Evolutionary conservation across 257 asterid species (phyloP), one percentile per base, ranked within the genome.

Genomic region (Ligustrum vulgare): DNA sequence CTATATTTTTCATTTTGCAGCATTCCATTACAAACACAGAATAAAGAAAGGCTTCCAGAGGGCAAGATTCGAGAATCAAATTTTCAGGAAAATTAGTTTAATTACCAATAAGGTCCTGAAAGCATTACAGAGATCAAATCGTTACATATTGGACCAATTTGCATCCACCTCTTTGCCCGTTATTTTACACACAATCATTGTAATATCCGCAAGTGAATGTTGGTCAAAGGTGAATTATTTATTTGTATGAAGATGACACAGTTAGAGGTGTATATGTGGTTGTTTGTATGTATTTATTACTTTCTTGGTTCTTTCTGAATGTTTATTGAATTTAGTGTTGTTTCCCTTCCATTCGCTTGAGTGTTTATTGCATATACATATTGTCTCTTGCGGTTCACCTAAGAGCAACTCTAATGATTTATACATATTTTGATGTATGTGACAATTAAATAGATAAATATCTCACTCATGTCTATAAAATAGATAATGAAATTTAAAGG

Each of bases 31-130:
- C 36, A 65, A 67, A 15, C 10, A 74, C 70, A 34, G 56, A 88
- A 84, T 84, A 88, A 82, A 81, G 63, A 78, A 80, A 69, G 78
- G 78, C 60, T 69, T 75, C 81, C 35, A 9, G 70, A 63, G 76
- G 76, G 66, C 49, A 32, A 78, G 35, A 67, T 64, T 43, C 45
- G 54, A 67, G 20, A 58, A 43, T 47, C 75, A 64, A 56, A 20
- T 49, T 49, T 65, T 15, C 9, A 39, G 64, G 73, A 67, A 58
- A 66, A 69, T 45, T 76, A 78, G 68, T 47, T 70, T 69, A 58
- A 75, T 76, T 15, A 58, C 33, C 25, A 85, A 87, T 83, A 85
- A 85, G 86, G 83, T 78, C 83, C 36, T 58, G 11, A 81, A 76
- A 41, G 79, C 72, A 65, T 45, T 67, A 16, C 45, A 74, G 36